phyloP scores from a whole-genome alignment of 2,329 filamentous ascomycete genomes.

The Torrubiella hemipterigena region DNA sequence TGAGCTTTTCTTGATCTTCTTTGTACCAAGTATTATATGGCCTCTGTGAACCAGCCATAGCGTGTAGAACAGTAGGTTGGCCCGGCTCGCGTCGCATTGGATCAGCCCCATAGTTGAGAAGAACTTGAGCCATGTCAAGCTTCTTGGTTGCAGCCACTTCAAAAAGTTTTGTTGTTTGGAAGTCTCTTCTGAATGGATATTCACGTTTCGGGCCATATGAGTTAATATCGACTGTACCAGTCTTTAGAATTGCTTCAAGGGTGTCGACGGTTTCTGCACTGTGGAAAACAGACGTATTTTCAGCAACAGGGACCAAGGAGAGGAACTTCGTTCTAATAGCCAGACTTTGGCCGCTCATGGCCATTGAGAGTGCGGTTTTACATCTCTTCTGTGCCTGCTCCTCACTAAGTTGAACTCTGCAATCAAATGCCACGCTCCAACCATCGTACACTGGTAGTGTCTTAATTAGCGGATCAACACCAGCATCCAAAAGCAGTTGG shows the following conservation, averaged over 20 bases:
- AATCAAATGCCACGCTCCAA: conserved; percentile 7
- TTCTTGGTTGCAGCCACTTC: neutral
- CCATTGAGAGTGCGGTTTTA: neutral
- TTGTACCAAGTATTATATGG: neutral
- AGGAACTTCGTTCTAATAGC: neutral
- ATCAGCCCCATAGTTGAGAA: conserved; percentile 14
- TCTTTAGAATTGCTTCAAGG: conserved; percentile 5
- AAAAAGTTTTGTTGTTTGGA: conserved; percentile 1
- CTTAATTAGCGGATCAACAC: conserved; percentile 17
- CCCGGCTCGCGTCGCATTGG: conserved; percentile 1
- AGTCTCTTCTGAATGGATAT: no score
- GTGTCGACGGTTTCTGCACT: conserved; percentile 6
- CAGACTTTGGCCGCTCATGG: neutral
- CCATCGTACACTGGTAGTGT: neutral
- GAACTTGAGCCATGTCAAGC: conserved; percentile 1
- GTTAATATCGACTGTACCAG: conserved; percentile 1
- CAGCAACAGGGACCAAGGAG: neutral
- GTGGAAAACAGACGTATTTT: conserved; percentile 5
- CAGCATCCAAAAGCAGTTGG: conserved; percentile 18
- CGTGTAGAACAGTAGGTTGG: conserved; percentile 1
- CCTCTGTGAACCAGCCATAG: neutral
- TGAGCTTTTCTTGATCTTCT: conserved; percentile 1
- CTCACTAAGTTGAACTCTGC: neutral
- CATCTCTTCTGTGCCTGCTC: neutral
- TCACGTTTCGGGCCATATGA: neutral